Evolutionary conservation across 352 stramenopile species (phyloP).

Genomic region (Phytophthora macrochlamydospora): DNA sequence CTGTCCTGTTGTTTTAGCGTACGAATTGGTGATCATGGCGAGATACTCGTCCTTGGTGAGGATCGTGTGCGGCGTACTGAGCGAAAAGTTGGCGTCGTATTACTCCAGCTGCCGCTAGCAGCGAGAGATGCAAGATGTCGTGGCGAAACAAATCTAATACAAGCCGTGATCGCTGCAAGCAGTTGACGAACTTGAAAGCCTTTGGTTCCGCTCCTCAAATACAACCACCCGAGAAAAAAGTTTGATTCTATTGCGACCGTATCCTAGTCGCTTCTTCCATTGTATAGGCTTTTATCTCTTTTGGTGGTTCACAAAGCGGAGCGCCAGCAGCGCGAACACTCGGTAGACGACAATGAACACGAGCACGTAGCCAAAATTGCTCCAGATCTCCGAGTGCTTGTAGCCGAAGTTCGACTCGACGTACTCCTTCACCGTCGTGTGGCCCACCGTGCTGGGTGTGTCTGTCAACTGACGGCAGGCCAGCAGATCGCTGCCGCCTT

Average conservation of each 20-base stretch:
- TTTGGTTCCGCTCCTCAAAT: background rate
- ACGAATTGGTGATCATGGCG: constrained; percentile 27
- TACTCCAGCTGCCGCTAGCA: background rate
- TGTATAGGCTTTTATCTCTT: constrained; percentile 34
- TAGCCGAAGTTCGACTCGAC: constrained; percentile 32
- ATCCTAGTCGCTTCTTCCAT: background rate
- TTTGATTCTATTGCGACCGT: background rate
- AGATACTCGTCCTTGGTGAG: constrained; percentile 46
- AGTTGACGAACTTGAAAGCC: background rate
- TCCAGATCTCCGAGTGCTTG: constrained; percentile 36
- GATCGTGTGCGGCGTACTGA: constrained; percentile 35
- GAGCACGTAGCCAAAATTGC: constrained; percentile 34
- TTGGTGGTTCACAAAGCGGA: constrained; percentile 53
- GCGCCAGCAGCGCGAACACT: constrained; percentile 28
- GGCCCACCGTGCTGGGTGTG: constrained; percentile 14
- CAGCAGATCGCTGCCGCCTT: constrained; percentile 15
- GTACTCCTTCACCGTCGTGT: constrained; percentile 28
- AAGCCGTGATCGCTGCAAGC: background rate
- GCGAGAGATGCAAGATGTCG: background rate
- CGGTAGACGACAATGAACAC: constrained; percentile 37
- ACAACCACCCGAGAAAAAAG: no score
- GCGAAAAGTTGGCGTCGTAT: constrained; percentile 37
- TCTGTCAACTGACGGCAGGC: constrained; percentile 20
- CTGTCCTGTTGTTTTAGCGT: constrained; percentile 15
- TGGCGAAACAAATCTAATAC: background rate